Evolutionary conservation across 2,329 filamentous ascomycete genomes (phyloP).

Genomic region (Mycosphaerelloides madeirae): DNA sequence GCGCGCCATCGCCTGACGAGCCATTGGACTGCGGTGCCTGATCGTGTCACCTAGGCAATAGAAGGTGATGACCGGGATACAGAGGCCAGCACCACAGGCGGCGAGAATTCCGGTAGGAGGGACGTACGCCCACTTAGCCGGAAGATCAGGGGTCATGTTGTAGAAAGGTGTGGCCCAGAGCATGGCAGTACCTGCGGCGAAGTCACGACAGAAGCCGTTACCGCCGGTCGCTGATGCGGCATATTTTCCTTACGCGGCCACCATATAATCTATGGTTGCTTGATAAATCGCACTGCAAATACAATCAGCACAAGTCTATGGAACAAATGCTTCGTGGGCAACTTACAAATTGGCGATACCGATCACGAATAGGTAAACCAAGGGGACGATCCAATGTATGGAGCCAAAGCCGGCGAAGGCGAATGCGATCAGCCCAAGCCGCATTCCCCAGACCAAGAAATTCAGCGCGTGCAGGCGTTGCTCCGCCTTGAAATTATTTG

Average conservation of each 20-base stretch:
- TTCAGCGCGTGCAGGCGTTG: constrained; percentile 62
- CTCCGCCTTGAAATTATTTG: constrained; percentile 54
- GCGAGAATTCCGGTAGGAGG: constrained; percentile 53
- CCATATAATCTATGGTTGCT: constrained; percentile 55
- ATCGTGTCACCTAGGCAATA: no score
- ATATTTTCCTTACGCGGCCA: constrained; percentile 67
- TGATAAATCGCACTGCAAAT: constrained; percentile 34
- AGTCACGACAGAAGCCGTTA: constrained; percentile 69
- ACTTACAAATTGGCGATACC: constrained; percentile 68
- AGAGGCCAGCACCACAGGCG: constrained; percentile 47
- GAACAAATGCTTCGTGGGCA: no score
- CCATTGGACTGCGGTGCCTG: no score
- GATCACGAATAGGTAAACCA: constrained; percentile 61
- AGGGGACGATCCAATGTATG: constrained; percentile 63
- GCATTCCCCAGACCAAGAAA: constrained; percentile 56
- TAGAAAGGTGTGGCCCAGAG: constrained; percentile 58
- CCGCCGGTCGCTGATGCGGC: constrained; percentile 70
- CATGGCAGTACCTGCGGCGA: constrained; percentile 67
- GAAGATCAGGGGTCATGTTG: constrained; percentile 21
- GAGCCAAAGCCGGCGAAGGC: constrained; percentile 64
- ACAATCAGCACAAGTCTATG: no score
- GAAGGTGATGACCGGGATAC: no score
- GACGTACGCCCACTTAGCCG: constrained; percentile 32
- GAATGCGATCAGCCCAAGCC: constrained; percentile 66
- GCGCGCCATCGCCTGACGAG: no score